Evolutionary conservation across 1,139 yeast genomes (phyloP).

Genomic region (Groenewaldozyma auringiensis): DNA sequence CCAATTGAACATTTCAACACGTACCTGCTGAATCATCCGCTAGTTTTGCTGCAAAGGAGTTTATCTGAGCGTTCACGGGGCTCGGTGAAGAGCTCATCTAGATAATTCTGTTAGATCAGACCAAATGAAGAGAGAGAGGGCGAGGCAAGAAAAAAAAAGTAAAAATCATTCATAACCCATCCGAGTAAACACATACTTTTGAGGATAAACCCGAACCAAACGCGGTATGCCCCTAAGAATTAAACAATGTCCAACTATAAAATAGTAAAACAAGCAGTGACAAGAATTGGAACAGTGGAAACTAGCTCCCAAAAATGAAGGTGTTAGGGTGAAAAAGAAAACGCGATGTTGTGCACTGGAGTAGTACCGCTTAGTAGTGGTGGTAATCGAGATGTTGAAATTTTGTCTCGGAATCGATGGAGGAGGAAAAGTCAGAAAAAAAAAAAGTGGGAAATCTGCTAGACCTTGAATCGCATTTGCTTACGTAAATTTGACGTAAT

Average conservation of each 20-base stretch:
- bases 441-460: slow-evolving; percentile 1
- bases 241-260: background rate
- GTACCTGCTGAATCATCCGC: slow-evolving; percentile 37
- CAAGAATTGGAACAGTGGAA: no score
- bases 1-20: slow-evolving; percentile 11
- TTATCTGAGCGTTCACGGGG: slow-evolving; percentile 36
- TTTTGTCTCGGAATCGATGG: no score
- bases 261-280: background rate
- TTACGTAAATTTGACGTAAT: background rate
- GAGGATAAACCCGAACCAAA: no score
- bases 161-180: background rate
- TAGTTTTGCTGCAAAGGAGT: slow-evolving; percentile 53
- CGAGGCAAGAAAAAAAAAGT: background rate
- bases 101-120: background rate
- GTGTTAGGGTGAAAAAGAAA: no score
- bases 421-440: no score
- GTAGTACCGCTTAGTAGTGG: no score
- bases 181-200: background rate
- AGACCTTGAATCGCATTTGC: background rate
- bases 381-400: background rate
- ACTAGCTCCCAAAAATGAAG: no score
- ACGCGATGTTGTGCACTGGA: no score
- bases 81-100: slow-evolving; percentile 1
- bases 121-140: background rate
- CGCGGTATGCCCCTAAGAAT: no score